Conservation (phyloP, 495 filamentous ascomycete species). For the Aspergillus egyptiacus region DNA sequence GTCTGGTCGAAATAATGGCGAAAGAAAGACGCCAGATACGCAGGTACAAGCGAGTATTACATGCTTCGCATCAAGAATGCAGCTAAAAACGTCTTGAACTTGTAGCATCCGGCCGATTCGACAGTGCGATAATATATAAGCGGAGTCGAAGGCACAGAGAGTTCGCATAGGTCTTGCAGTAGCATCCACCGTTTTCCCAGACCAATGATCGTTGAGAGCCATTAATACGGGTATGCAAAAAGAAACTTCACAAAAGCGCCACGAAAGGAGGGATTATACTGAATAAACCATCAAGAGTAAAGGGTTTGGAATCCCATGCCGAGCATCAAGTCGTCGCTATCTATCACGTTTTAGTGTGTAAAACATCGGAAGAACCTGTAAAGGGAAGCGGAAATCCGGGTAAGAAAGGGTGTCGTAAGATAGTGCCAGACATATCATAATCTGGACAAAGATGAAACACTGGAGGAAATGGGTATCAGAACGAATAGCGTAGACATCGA, state of each 20-base stretch:
- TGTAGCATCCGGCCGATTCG: background rate
- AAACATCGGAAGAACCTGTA: constrained; percentile 11
- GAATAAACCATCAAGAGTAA: constrained; percentile 5
- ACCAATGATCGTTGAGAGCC: constrained; percentile 2
- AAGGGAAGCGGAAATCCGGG: constrained; percentile 6
- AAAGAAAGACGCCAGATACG: background rate
- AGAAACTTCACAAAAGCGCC: background rate
- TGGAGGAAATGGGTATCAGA: constrained; percentile 40
- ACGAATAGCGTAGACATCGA: constrained; percentile 31
- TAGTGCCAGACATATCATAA: constrained; percentile 25
- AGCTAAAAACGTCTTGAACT: background rate
- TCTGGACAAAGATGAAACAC: constrained; percentile 32
- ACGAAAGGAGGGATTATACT: constrained; percentile 16
- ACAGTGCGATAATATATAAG: constrained; percentile 1
- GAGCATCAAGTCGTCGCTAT: constrained; percentile 24
- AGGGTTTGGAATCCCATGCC: constrained; percentile 3
- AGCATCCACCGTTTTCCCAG: constrained; percentile 1
- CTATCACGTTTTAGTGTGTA: constrained; percentile 19
- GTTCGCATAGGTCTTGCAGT: constrained; percentile 8
- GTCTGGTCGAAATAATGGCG: background rate
- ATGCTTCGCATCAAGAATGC: background rate
- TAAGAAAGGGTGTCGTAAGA: constrained; percentile 17
- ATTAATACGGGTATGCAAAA: constrained; percentile 11
- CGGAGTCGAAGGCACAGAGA: background rate
- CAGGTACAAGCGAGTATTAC: background rate